phyloP scores from a whole-genome alignment of 495 filamentous ascomycete species.

The Aspergillus coremiiformis region DNA sequence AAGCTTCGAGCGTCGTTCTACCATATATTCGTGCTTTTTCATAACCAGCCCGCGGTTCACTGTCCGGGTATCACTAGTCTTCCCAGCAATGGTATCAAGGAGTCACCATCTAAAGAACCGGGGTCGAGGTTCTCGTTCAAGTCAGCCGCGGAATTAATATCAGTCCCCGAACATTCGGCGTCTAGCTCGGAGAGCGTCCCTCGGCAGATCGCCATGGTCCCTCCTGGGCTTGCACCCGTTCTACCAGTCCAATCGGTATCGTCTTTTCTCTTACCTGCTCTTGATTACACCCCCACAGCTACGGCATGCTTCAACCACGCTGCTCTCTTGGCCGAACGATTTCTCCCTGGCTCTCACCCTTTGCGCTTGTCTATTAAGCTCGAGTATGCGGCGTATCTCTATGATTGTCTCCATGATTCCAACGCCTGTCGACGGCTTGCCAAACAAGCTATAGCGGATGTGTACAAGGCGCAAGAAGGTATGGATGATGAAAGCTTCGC shows the following conservation, averaged over 20 bases:
- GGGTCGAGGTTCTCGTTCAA: slow-evolving; percentile 18
- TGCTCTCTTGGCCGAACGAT: slow-evolving; percentile 58
- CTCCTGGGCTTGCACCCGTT: slow-evolving; percentile 38
- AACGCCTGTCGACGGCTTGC: slow-evolving; percentile 68
- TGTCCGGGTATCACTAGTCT: slow-evolving; percentile 35
- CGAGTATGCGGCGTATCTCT: slow-evolving; percentile 90
- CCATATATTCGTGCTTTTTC: slow-evolving; percentile 94
- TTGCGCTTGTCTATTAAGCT: slow-evolving; percentile 85
- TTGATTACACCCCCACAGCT: slow-evolving; percentile 78
- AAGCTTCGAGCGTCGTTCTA: slow-evolving; percentile 92
- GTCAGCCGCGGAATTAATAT: slow-evolving; percentile 12
- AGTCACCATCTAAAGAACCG: slow-evolving; percentile 25
- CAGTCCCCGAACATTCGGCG: slow-evolving; percentile 1
- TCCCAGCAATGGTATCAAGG: slow-evolving; percentile 14
- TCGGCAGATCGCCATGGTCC: slow-evolving; percentile 26
- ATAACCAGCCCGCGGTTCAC: slow-evolving; percentile 62
- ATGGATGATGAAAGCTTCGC: slow-evolving; percentile 88
- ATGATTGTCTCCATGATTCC: slow-evolving; percentile 83
- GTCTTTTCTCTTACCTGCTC: slow-evolving; percentile 66
- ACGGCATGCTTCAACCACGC: slow-evolving; percentile 76
- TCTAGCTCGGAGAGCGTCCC: neutral
- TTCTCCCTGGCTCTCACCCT: slow-evolving; percentile 82
- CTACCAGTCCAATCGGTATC: slow-evolving; percentile 44
- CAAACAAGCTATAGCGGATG: slow-evolving; percentile 76
- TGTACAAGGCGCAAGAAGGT: slow-evolving; percentile 81